Evolutionary conservation across 2,329 filamentous ascomycete genomes (phyloP).

Genomic region (Fusarium dimerum): DNA sequence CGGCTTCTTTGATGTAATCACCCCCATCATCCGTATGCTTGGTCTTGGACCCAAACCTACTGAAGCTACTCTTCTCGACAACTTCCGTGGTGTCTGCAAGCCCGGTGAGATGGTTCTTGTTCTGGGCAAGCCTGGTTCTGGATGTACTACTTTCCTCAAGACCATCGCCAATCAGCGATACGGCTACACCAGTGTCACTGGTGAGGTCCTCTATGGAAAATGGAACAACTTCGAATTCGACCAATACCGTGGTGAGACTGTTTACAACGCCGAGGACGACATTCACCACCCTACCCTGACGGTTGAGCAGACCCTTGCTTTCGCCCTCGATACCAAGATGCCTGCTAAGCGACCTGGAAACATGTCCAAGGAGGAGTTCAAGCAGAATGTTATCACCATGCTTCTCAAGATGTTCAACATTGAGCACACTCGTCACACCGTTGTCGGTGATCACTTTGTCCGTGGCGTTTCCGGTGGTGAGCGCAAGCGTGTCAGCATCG

Average conservation of each 20-base stretch:
- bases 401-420: slow-evolving; percentile 94
- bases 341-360: slow-evolving; percentile 78
- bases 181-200: slow-evolving; percentile 57
- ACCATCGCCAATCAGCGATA: slow-evolving; percentile 66
- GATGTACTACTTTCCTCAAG: slow-evolving; percentile 71
- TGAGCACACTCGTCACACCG: slow-evolving; percentile 80
- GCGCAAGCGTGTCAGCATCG: slow-evolving; percentile 71
- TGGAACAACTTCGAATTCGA: slow-evolving; percentile 72
- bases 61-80: slow-evolving; percentile 72
- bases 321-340: slow-evolving; percentile 82
- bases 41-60: slow-evolving; percentile 67
- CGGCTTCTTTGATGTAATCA: slow-evolving; percentile 74
- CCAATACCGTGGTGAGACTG: slow-evolving; percentile 76
- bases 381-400: slow-evolving; percentile 71
- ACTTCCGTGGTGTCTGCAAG: slow-evolving; percentile 69
- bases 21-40: slow-evolving; percentile 63
- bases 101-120: slow-evolving; percentile 90
- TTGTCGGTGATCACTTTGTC: slow-evolving; percentile 82
- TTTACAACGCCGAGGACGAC: slow-evolving; percentile 81
- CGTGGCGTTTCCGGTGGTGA: slow-evolving; percentile 75
- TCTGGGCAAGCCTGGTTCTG: slow-evolving; percentile 73
- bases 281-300: slow-evolving; percentile 83
- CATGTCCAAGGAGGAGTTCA: slow-evolving; percentile 72
- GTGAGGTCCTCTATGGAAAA: slow-evolving; percentile 76
- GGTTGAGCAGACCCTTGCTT: slow-evolving; percentile 83